A percentile compares a stretch with the other conserved stretches of the same genome.
phyloP scores from a whole-genome alignment of 495 filamentous ascomycete genomes.

The Penicillium fimorum region DNA sequence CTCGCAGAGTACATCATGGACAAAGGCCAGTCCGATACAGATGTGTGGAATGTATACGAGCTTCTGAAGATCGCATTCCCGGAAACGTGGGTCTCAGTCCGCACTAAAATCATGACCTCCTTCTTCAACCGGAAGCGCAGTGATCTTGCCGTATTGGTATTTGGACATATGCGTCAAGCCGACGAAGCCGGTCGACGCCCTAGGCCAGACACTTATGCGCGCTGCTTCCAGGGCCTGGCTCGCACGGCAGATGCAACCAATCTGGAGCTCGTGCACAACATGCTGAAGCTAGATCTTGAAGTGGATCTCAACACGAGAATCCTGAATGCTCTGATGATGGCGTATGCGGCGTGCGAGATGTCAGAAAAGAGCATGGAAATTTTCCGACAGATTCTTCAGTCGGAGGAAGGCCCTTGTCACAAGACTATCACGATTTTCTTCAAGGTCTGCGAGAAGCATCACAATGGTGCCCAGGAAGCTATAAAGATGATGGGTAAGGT shows the following conservation, averaged over 20 bases:
- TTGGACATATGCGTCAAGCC: conserved; percentile 83
- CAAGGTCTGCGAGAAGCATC: conserved; percentile 64
- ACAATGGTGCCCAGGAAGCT: conserved; percentile 62
- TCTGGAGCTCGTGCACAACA: conserved; percentile 76
- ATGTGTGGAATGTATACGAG: conserved; percentile 78
- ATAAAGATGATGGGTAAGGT: conserved; percentile 73
- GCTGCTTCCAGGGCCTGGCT: conserved; percentile 74
- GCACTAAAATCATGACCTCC: conserved; percentile 71
- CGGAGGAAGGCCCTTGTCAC: conserved; percentile 78
- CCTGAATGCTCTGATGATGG: conserved; percentile 82
- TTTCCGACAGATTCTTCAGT: conserved; percentile 76
- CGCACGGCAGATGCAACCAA: conserved; percentile 59
- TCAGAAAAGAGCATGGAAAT: conserved; percentile 65
- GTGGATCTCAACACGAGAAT: conserved; percentile 74
- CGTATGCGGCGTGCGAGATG: conserved; percentile 66
- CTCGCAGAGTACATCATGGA: conserved; percentile 68
- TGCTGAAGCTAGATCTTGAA: conserved; percentile 82
- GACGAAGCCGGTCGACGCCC: conserved; percentile 56
- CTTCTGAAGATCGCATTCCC: conserved; percentile 75
- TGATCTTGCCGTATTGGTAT: conserved; percentile 81
- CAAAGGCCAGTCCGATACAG: conserved; percentile 49
- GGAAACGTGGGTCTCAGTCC: conserved; percentile 59
- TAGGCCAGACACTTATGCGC: conserved; percentile 68
- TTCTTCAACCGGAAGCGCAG: conserved; percentile 76
- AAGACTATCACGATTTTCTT: conserved; percentile 75